Percentiles rank a stretch among this genome's conserved stretches.
Evolutionary conservation across 208 protist genomes (phyloP).

Genomic region (Trypanosoma avium): DNA sequence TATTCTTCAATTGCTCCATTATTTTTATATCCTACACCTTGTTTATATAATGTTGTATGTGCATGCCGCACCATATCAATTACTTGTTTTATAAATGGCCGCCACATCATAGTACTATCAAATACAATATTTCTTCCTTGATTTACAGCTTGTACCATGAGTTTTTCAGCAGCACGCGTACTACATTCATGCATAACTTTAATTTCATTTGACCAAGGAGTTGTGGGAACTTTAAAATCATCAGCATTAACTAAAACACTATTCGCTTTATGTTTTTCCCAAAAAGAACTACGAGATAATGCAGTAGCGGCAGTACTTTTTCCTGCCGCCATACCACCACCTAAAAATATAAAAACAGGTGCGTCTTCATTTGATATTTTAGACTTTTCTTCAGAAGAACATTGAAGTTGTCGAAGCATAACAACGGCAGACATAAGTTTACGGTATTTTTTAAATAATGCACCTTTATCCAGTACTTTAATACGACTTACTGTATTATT

Average conservation of each 20-base stretch:
- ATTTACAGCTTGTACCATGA: constrained; percentile 82
- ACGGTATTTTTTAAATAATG: constrained; percentile 52
- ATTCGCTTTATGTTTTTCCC: constrained; percentile 66
- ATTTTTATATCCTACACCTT: constrained; percentile 63
- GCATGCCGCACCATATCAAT: constrained; percentile 81
- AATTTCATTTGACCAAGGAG: constrained; percentile 12
- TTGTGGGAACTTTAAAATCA: constrained; percentile 66
- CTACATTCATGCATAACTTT: constrained; percentile 52
- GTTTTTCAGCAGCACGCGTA: constrained; percentile 70
- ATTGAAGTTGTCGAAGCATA: constrained; percentile 62
- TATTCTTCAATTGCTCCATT: constrained; percentile 61
- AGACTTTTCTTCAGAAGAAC: not conserved
- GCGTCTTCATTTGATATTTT: constrained; percentile 16
- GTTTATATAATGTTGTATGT: constrained; percentile 61
- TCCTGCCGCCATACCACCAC: constrained; percentile 88
- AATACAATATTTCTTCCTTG: constrained; percentile 81
- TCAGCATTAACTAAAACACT: constrained; percentile 84
- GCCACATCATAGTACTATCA: constrained; percentile 92
- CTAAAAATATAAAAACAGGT: constrained; percentile 86
- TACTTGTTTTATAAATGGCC: constrained; percentile 79
- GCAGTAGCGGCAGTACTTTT: constrained; percentile 82
- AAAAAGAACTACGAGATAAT: constrained; percentile 72
- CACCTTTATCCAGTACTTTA: constrained; percentile 42
- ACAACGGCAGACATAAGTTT: constrained; percentile 62
- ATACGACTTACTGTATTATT: constrained; percentile 51